Base-by-base conservation (phyloP, 2,329 filamentous ascomycete genomes). In the Cryphonectria naterciae region DNA sequence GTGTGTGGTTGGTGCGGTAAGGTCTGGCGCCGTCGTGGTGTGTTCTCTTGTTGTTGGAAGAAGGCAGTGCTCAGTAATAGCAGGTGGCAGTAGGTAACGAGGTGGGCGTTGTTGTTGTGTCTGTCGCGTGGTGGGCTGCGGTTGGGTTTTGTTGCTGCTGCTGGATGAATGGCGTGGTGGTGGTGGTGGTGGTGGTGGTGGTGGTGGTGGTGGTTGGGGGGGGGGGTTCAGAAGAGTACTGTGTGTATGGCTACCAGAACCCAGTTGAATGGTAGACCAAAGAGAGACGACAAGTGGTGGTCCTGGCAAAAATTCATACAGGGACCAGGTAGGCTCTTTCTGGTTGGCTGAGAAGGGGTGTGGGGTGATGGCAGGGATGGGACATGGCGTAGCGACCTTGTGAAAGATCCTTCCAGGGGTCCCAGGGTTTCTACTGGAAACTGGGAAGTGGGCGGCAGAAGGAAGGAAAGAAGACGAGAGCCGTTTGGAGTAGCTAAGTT, bases 61-160 rank as follows among this genome's bases (percentile, higher is more conserved):
- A 19, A 32, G 25, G 13, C 54, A 28, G 54, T 32, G 10, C 15
- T 58, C 54, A 32, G 13, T 32, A 39, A 10, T 39, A 32, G 28
- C 54, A 58, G 54, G 54, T 58, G 7, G 54, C 28, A 58, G 52
- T 22, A 32, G 54, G 25, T 28, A 25, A 32, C 5, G 6, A 17
- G 11, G 54, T 32, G 54, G 54, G 25, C 7, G 54, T 4, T 32
- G 28, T 58, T 32, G 15, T 32, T 32, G 54, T 32, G 54, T 19
- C 54, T 58, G 54, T 58, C 54, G 54, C 54, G 54, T 58, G 54
- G 54, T 58, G 52, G 46, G 46, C 46, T n/a, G 46, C 46, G n/a
- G 8, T n/a, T 28, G 54, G 54, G 25, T 58, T 58, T 32, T 32
- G 54, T 58, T 58, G 54, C 54, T 58, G 43, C 17, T 46, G 41